Evolutionary conservation across 2,329 filamentous ascomycete genomes (phyloP), one percentile per base, ranked within the genome.

Genomic region (Xylariaceae sp.): DNA sequence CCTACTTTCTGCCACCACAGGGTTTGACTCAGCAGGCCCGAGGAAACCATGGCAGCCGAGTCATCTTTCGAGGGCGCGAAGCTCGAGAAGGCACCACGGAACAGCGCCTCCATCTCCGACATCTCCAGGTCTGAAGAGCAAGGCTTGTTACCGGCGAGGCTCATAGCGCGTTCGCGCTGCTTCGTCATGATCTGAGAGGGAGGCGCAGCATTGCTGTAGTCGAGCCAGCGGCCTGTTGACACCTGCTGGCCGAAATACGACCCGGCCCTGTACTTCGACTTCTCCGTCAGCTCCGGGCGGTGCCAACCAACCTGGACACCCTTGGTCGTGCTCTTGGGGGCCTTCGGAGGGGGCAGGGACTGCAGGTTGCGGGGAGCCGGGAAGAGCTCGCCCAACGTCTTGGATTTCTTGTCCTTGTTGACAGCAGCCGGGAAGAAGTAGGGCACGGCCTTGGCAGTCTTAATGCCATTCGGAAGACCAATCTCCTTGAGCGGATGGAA

Each of bases 31-130:
- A 83, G 75, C 31, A 77, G 68, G 21, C 75, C 75, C 2, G 79
- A 76, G 0, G 84, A 75, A 3, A 87, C 66, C 37, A 88, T 67
- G 5, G 84, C 80, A 10, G 71, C 75, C 3, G 81, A 72, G 51
- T 89, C 79, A 55, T 90, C 84, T 46, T 75, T 80, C 32, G 73
- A 77, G 0, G 84, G 84, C 5, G 84, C 84, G 55, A 89, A 90
- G 50, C 80, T 83, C 1, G 82, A 87, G 55, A 88, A 90, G 2
- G 80, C 83, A 35, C 80, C 77, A 19, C 82, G 72, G 51, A 89
- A 90, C 8, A 89, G 62, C 0, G 79, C 71, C 45, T 89, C 83
- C 59, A 87, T 75, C 52, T 82, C 81, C 3, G 75, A 72, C 46
- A 75, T 65, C 50, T 83, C 69, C 1, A 74, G 52, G 43, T 80